phyloP scores from a whole-genome alignment of 192 early-diverging fungal genomes.

The Rhizophagus clarus region DNA sequence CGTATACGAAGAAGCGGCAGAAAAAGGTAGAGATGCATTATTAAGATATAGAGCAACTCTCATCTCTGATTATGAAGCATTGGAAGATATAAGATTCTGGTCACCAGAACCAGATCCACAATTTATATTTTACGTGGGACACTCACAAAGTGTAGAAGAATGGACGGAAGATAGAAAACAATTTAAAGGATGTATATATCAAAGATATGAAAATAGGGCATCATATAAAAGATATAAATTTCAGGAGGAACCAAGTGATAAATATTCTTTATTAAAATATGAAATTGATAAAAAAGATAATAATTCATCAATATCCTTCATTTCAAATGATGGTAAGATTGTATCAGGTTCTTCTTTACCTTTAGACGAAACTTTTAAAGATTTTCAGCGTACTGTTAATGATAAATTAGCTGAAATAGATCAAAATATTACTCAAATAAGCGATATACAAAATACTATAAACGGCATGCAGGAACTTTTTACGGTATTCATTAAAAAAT shows the following conservation, averaged over 20 bases:
- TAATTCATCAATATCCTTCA: not conserved
- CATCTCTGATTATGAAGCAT: not conserved
- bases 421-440: not conserved
- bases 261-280: not conserved
- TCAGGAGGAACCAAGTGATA: not conserved
- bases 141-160: not conserved
- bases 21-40: not conserved
- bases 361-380: not conserved
- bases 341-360: not conserved
- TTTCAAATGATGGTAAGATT: not conserved
- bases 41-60: not conserved
- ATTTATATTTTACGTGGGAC: not conserved
- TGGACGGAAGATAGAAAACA: not conserved
- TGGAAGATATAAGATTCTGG: not conserved
- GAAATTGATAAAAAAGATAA: not conserved
- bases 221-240: not conserved
- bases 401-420: not conserved
- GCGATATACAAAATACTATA: not conserved
- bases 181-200: not conserved
- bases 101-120: not conserved
- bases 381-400: not conserved
- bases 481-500: not conserved
- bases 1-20: not conserved
- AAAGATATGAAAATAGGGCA: not conserved
- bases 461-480: not conserved